A percentile compares a stretch with the other conserved stretches of the same genome.
Evolutionary conservation across 768 basidiomycete species (phyloP).

Genomic region (Pleurotus platypus): DNA sequence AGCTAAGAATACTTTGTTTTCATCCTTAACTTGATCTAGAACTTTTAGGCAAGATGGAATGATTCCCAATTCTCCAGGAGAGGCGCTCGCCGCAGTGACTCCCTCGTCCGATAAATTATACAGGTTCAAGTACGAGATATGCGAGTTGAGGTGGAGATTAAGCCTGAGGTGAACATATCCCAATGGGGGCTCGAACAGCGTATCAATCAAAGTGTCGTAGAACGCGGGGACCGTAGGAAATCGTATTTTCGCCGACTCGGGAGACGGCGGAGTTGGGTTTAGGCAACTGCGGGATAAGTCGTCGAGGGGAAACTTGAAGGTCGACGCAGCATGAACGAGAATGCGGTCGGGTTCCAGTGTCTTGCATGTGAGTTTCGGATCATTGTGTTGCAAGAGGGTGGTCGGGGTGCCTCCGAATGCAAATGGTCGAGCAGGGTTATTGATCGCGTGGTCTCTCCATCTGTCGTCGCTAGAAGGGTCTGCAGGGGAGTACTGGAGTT

Average conservation of each 20-base stretch:
- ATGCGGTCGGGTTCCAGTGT: slow-evolving; percentile 10
- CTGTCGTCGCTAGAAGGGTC: background rate
- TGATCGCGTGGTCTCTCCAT: slow-evolving; percentile 2
- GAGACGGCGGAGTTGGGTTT: slow-evolving; percentile 11
- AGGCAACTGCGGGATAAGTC: slow-evolving; percentile 12
- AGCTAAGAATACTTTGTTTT: background rate
- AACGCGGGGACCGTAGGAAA: slow-evolving; percentile 14
- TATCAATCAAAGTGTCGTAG: slow-evolving; percentile 1
- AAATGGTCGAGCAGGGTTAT: background rate
- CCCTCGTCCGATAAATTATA: background rate
- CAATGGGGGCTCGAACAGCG: background rate
- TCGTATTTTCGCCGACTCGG: slow-evolving; percentile 1
- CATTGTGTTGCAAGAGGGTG: background rate
- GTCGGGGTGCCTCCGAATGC: slow-evolving; percentile 1
- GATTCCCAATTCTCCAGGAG: background rate
- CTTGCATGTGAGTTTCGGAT: background rate
- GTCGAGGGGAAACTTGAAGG: slow-evolving; percentile 12
- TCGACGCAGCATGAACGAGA: slow-evolving; percentile 12
- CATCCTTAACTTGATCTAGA: background rate
- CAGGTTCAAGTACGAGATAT: background rate
- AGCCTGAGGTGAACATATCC: background rate
- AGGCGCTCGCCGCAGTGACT: background rate
- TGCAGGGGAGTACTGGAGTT: background rate
- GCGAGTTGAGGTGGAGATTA: background rate
- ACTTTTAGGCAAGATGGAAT: background rate